Conservation (phyloP, 176 grass and related monocot genomes). For the Luzula sylvatica region DNA sequence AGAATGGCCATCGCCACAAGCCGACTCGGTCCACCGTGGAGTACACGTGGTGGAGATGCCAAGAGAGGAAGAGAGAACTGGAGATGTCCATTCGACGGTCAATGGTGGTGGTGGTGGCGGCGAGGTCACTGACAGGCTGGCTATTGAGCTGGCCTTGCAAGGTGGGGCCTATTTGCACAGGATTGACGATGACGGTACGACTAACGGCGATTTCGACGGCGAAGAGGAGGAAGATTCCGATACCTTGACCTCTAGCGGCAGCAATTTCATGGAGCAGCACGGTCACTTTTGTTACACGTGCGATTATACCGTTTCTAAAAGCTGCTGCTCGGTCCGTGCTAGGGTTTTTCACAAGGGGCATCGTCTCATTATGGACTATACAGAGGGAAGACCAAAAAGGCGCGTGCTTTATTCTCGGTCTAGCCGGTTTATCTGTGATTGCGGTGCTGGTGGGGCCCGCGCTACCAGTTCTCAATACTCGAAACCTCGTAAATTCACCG, state of each 20-base stretch:
- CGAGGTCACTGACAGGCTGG: constrained; percentile 89
- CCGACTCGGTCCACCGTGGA: too few relatives aligned
- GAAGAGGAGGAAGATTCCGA: constrained; percentile 89
- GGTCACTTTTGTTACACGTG: constrained; percentile 99
- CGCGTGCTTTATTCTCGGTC: constrained; percentile 97
- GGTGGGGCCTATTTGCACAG: constrained; percentile 66
- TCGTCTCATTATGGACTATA: too few relatives aligned
- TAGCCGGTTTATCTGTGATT: constrained; percentile 97
- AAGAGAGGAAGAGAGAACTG: too few relatives aligned
- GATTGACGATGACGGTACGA: constrained; percentile 65
- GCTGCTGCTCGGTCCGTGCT: constrained; percentile 89
- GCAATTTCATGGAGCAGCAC: constrained; percentile 99
- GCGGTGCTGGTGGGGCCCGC: constrained; percentile 90
- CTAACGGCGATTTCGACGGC: constrained; percentile 80
- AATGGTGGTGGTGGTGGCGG: constrained; percentile 93
- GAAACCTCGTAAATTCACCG: constrained; percentile 84
- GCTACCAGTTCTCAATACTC: constrained; percentile 84
- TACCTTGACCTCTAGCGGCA: constrained; percentile 97
- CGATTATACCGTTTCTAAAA: constrained; percentile 90
- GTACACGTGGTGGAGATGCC: too few relatives aligned
- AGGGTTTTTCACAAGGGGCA: constrained; percentile 90
- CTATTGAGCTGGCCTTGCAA: constrained; percentile 89
- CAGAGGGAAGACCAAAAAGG: too few relatives aligned
- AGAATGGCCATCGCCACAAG: too few relatives aligned
- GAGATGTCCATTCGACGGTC: constrained; percentile 79